phyloP scores from a whole-genome alignment of 2,329 filamentous ascomycete genomes.

The Colletotrichum acutatum region DNA sequence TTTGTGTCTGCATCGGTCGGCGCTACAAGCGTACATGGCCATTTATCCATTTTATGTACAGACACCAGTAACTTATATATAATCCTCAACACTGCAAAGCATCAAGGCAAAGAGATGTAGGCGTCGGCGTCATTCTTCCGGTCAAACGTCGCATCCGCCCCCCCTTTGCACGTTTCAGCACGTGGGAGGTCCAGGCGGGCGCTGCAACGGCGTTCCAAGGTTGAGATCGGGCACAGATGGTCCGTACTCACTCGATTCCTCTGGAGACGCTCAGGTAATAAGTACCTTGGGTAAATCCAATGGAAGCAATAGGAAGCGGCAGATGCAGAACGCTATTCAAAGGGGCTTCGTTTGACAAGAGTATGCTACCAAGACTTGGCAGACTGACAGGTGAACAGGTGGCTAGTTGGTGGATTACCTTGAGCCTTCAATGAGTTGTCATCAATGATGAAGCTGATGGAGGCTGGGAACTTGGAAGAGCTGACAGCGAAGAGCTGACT shows the following conservation, averaged over 20 bases:
- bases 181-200: slow-evolving; percentile 26
- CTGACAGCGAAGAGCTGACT: neutral
- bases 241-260: neutral
- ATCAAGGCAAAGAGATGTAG: neutral
- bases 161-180: slow-evolving; percentile 32
- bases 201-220: slow-evolving; percentile 21
- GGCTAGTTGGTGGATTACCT: no score
- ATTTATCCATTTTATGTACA: neutral
- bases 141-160: slow-evolving; percentile 17
- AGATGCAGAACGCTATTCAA: neutral
- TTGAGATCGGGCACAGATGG: slow-evolving; percentile 20
- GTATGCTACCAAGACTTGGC: neutral
- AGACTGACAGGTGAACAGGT: neutral
- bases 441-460: neutral
- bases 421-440: neutral
- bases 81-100: neutral
- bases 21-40: neutral
- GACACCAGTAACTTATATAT: no score
- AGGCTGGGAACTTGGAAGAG: neutral
- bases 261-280: neutral
- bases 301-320: neutral
- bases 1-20: neutral
- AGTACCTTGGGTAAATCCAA: no score
- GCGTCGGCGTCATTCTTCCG: slow-evolving; percentile 15
- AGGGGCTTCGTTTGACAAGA: neutral